phyloP scores from a whole-genome alignment of 2,329 filamentous ascomycete species.

The Trichoderma breve region DNA sequence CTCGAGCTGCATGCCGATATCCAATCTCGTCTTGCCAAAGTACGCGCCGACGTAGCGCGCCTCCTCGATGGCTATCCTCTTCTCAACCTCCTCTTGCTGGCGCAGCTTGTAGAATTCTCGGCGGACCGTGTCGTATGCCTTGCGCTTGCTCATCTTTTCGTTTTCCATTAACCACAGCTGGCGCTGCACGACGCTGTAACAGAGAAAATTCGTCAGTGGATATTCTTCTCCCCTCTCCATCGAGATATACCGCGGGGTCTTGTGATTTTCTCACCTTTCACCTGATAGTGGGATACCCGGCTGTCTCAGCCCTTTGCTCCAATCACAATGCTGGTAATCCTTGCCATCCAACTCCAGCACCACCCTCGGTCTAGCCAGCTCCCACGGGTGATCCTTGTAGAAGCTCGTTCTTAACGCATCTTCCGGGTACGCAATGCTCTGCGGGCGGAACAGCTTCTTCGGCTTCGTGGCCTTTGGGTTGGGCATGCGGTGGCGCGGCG shows the following conservation, averaged over 20 bases:
- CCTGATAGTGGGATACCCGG: constrained; percentile 74
- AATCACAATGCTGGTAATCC: constrained; percentile 73
- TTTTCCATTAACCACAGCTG: constrained; percentile 82
- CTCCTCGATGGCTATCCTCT: constrained; percentile 82
- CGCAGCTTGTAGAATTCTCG: constrained; percentile 87
- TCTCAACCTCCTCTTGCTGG: constrained; percentile 77
- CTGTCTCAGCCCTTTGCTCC: constrained; percentile 73
- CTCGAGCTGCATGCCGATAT: constrained; percentile 80
- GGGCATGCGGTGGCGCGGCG: constrained; percentile 44
- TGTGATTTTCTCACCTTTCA: constrained; percentile 65
- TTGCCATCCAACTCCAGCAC: constrained; percentile 83
- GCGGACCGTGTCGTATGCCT: constrained; percentile 83
- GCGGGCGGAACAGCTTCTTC: constrained; percentile 77
- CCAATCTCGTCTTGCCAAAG: constrained; percentile 74
- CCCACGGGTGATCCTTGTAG: constrained; percentile 95
- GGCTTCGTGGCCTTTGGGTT: constrained; percentile 51
- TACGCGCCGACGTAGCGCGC: constrained; percentile 81
- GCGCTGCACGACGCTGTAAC: constrained; percentile 79
- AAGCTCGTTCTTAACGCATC: constrained; percentile 78
- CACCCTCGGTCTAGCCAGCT: constrained; percentile 82
- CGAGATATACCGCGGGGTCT: constrained; percentile 24
- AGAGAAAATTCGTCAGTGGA: background rate
- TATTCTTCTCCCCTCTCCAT: background rate
- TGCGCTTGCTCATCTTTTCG: constrained; percentile 55
- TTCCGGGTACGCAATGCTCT: constrained; percentile 76